These are phyloP conservation scores for Lycium ferocissimum DNA, from an alignment of 257 asterid genomes.

Conservation along the genomic window DNA sequence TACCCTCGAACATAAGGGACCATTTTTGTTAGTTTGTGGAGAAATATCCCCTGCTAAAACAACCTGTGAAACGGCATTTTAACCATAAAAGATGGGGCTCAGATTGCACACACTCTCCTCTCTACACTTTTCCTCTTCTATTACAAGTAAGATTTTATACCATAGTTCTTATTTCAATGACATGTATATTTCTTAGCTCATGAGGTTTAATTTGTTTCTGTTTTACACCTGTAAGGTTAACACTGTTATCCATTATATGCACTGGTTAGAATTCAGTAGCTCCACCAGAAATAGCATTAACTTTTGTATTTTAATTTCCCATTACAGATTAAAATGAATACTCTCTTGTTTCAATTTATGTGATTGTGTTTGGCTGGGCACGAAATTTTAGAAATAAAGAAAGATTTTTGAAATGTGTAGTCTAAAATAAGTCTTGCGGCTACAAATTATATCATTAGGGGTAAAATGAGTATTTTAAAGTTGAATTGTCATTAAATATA, in stretches of 20 bases:
- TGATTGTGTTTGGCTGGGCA: too few relatives aligned
- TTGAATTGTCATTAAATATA: too few relatives aligned
- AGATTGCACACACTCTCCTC: neutral
- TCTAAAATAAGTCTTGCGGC: too few relatives aligned
- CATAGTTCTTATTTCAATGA: neutral
- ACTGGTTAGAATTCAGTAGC: neutral
- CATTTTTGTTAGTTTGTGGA: too few relatives aligned
- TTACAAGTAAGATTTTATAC: constrained; percentile 16
- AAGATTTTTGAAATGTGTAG: too few relatives aligned
- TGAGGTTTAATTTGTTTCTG: neutral
- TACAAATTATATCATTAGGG: too few relatives aligned
- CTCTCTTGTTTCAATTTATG: too few relatives aligned
- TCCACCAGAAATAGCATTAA: neutral
- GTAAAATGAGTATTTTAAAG: too few relatives aligned
- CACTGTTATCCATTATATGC: neutral
- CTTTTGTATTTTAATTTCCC: neutral
- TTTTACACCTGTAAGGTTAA: neutral
- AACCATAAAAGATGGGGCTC: constrained; percentile 7
- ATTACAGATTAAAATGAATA: neutral
- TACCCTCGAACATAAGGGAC: too few relatives aligned
- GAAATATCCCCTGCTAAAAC: neutral
- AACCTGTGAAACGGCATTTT: neutral
- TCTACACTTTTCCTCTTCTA: neutral
- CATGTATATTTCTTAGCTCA: neutral
- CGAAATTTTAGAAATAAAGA: too few relatives aligned